A percentile compares a stretch with the other conserved stretches of the same genome.
These are phyloP conservation scores for Gnomoniopsis smithogilvyi DNA, from an alignment of 2,329 filamentous ascomycete species.

Conservation along the genomic window DNA sequence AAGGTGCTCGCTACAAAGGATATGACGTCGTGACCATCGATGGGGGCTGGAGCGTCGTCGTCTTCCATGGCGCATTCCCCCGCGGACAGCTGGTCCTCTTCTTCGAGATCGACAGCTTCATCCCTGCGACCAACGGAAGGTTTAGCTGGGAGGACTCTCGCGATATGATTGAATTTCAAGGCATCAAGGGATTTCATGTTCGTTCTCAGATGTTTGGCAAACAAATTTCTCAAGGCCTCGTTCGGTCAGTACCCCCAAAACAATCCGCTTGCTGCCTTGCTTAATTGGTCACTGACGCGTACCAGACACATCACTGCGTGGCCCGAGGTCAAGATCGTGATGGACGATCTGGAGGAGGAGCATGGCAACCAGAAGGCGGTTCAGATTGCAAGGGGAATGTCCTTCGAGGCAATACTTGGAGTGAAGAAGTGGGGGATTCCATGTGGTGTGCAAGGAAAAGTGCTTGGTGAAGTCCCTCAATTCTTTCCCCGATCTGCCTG, in stretches of 20 bases:
- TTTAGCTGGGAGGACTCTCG: conserved; percentile 22
- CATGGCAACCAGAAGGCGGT: conserved; percentile 15
- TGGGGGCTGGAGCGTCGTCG: conserved; percentile 28
- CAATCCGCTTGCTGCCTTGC: background rate
- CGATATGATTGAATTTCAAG: conserved; percentile 15
- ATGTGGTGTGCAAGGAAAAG: background rate
- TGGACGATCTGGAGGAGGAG: conserved; percentile 18
- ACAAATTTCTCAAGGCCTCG: conserved; percentile 28
- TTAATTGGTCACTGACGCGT: background rate
- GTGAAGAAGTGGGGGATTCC: conserved; percentile 27
- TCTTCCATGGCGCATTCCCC: conserved; percentile 10
- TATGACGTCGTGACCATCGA: conserved; percentile 19
- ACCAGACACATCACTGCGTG: conserved; percentile 14
- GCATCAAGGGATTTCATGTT: conserved; percentile 24
- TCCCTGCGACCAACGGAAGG: conserved; percentile 21
- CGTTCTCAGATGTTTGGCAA: conserved; percentile 17
- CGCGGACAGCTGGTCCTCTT: conserved; percentile 27
- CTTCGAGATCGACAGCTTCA: conserved; percentile 31
- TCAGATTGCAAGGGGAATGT: conserved; percentile 18
- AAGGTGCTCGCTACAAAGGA: conserved; percentile 11
- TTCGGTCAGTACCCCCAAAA: conserved; percentile 22
- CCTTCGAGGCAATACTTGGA: conserved; percentile 25
- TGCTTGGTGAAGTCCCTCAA: conserved; percentile 21
- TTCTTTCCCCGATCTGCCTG: conserved; percentile 28
- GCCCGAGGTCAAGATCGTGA: conserved; percentile 18